phyloP scores from a whole-genome alignment of 768 basidiomycete species.

The Psilocybe cubensis region DNA sequence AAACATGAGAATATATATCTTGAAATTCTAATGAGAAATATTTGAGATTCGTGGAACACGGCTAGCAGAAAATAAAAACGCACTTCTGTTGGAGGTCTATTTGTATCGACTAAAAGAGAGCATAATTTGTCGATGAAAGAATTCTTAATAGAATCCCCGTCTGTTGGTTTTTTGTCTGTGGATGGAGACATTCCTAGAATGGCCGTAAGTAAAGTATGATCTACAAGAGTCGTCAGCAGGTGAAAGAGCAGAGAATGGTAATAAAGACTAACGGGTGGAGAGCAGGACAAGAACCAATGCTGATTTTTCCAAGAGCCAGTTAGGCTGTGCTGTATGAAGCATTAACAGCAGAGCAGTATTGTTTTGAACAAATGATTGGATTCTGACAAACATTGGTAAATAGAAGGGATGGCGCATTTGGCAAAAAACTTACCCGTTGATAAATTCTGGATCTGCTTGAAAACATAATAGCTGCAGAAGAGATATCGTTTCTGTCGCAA shows the following conservation, averaged over 20 bases:
- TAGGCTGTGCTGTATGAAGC: constrained; percentile 53
- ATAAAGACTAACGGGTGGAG: constrained; percentile 50
- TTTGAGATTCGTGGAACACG: not conserved
- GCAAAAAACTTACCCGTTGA: constrained; percentile 36
- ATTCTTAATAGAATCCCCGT: constrained; percentile 32
- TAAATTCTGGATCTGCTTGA: constrained; percentile 45
- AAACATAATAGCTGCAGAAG: constrained; percentile 61
- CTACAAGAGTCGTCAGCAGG: constrained; percentile 29
- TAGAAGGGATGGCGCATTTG: not conserved
- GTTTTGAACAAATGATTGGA: constrained; percentile 41
- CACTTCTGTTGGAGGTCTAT: constrained; percentile 45
- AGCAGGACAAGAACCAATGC: constrained; percentile 56
- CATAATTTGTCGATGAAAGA: constrained; percentile 54
- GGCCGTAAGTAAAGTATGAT: constrained; percentile 41
- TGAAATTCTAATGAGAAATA: constrained; percentile 28
- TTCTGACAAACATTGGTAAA: constrained; percentile 30
- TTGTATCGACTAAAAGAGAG: constrained; percentile 47
- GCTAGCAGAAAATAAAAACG: not conserved
- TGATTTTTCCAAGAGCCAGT: constrained; percentile 50
- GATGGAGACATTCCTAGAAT: constrained; percentile 42
- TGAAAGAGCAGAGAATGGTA: not conserved
- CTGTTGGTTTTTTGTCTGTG: constrained; percentile 21
- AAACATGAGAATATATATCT: constrained; percentile 41
- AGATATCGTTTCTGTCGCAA: constrained; percentile 46
- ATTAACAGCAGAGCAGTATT: constrained; percentile 48